phyloP scores from a whole-genome alignment of 768 basidiomycete genomes.

The Serpula lacrymans region DNA sequence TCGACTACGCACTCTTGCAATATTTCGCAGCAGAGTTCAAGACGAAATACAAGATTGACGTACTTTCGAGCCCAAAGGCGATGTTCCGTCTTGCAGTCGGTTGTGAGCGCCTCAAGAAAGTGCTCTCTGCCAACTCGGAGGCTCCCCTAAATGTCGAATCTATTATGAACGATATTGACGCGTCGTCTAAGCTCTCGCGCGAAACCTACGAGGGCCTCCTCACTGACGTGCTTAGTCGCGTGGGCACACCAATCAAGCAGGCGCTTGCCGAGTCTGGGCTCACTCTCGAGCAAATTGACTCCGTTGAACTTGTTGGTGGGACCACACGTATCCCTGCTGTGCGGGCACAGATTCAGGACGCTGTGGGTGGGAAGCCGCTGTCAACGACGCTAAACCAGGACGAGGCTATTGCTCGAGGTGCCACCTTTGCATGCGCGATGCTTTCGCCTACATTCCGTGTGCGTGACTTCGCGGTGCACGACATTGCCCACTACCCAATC shows the following conservation, averaged over 20 bases:
- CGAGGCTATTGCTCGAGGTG: slow-evolving; percentile 93
- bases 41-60: slow-evolving; percentile 97
- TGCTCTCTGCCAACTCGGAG: slow-evolving; percentile 90
- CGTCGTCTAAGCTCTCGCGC: slow-evolving; percentile 77
- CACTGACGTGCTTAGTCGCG: slow-evolving; percentile 68
- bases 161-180: slow-evolving; percentile 95
- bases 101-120: slow-evolving; percentile 94
- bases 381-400: slow-evolving; percentile 96
- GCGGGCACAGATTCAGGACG: slow-evolving; percentile 79
- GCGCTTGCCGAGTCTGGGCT: slow-evolving; percentile 82
- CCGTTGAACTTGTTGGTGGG: slow-evolving; percentile 92
- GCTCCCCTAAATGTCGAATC: slow-evolving; percentile 91
- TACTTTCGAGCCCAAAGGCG: slow-evolving; percentile 87
- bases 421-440: slow-evolving; percentile 96
- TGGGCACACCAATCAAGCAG: slow-evolving; percentile 68
- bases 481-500: slow-evolving; percentile 85
- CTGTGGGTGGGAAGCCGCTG: slow-evolving; percentile 80
- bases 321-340: slow-evolving; percentile 91
- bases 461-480: slow-evolving; percentile 87
- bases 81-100: slow-evolving; percentile 84
- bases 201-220: slow-evolving; percentile 84
- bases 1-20: slow-evolving; percentile 86
- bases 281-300: slow-evolving; percentile 79
- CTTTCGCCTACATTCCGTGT: slow-evolving; percentile 98
- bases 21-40: slow-evolving; percentile 94